Evolutionary conservation across 768 basidiomycete species (phyloP), one percentile per base, ranked within the genome.

Genomic region (Mrakia hoshinonis): DNA sequence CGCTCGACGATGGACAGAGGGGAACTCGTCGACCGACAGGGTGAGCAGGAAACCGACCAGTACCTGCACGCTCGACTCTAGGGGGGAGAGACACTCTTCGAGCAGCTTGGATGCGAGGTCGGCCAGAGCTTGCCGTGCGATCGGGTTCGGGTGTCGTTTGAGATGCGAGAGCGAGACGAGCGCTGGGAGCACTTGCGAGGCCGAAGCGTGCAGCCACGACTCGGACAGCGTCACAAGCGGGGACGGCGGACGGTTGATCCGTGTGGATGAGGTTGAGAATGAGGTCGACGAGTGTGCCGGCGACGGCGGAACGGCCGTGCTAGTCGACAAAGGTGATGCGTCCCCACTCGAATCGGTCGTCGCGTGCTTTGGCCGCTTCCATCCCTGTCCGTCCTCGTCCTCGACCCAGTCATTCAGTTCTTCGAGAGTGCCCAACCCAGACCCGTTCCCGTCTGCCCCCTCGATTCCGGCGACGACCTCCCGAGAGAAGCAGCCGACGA

Each of bases 151-250:
- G 76, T 95, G 92, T 2, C 85, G 83, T 15, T 89, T 79, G 15
- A 92, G 82, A 0, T 88, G 83, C 0, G 88, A 84, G 24, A 97
- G 81, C 0, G 87, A 82, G 74, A 91, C 89, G 65, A 97, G 77
- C 10, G 92, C 91, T 29, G 91, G 87, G 58, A 89, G 85, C 13
- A 98, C 81, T 76, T 96, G 92, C 6, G 90, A 84, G 2, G 89
- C 82, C 1, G 91, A 92, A 46, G 85, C 92, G 26, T 83, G 84
- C 54, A 96, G 83, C 90, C 94, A 98, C 0, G 87, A 82, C 15
- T 85, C 77, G 0, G 89, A 88, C 4, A 92, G 85, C 4, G 79
- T 75, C n/a, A 73, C 72, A 7, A 73, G 86, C 85, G 24, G 82
- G 76, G 73, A 7, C 52, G 73, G 1, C 67, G 75, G 29, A 29